A percentile compares a stretch with the other conserved stretches of the same genome.
Conservation (phyloP, 257 asterid genomes). For the Forsythia suspensa region DNA sequence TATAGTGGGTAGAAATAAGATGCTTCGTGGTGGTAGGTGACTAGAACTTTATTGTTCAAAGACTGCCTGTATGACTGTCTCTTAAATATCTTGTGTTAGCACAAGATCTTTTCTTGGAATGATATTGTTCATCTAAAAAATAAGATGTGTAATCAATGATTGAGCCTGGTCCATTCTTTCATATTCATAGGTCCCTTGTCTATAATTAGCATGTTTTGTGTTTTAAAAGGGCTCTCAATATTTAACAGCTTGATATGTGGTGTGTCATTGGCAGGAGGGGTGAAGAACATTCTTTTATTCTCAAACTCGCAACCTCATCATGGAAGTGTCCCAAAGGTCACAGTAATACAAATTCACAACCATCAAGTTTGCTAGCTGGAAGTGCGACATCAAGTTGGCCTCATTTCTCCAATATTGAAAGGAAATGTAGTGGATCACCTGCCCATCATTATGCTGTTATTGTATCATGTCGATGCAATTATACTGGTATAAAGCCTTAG, state of each 20-base stretch:
- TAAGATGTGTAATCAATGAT: conserved; percentile 11
- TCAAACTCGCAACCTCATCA: conserved; percentile 71
- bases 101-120: neutral
- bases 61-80: too few species aligned
- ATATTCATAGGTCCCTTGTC: neutral
- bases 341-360: conserved; percentile 32
- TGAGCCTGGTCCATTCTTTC: conserved; percentile 12
- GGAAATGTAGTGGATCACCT: conserved; percentile 48
- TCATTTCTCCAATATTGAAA: conserved; percentile 40
- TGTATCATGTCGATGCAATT: conserved; percentile 74
- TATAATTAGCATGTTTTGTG: conserved; percentile 1
- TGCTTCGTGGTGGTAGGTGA: too few species aligned
- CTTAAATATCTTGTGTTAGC: neutral
- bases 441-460: conserved; percentile 79
- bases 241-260: conserved; percentile 17
- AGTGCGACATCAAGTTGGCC: conserved; percentile 54
- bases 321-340: conserved; percentile 56
- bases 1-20: too few species aligned
- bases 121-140: conserved; percentile 3
- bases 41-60: too few species aligned
- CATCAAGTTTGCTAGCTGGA: conserved; percentile 47
- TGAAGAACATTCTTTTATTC: conserved; percentile 96
- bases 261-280: conserved; percentile 80
- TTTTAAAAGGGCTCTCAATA: conserved; percentile 14
- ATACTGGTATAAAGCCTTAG: too few species aligned